Evolutionary conservation across 768 basidiomycete species (phyloP), one percentile per base, ranked within the genome.

Genomic region (Lactifluus volemus): DNA sequence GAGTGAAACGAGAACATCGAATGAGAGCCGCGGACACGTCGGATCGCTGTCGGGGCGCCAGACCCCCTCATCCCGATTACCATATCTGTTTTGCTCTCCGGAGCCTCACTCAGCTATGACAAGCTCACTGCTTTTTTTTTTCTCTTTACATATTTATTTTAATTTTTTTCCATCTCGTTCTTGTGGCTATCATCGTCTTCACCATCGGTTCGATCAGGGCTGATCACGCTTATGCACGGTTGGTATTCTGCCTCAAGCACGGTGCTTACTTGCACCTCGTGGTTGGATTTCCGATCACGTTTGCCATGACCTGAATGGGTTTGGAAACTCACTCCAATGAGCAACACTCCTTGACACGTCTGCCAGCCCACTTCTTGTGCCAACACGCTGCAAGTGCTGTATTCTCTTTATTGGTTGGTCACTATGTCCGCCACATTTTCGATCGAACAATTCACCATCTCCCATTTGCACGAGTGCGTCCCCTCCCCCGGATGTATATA

Each of bases 331-430:
- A 78, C 84, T 86, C 86, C 85, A 89, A 85, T 78, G 75, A 75
- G 79, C 81, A 82, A 80, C 74, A 72, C 77, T 77, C 76, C 76
- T 74, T 75, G 69, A 72, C 70, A 72, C 74, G 77, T 77, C 77
- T 79, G 78, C 79, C 79, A 79, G 74, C 77, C 78, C 81, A 77
- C 82, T 86, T 85, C 83, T 82, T 74, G 72, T 71, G 75, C 73
- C 74, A 77, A 79, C 87, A 89, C 85, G 86, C 88, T 85, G 73
- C 72, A 73, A 76, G 77, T 79, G 75, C 79, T 78, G 76, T 78
- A 81, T 80, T 82, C 82, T 81, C 79, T 82, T 83, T 83, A 82
- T 86, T 81, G 79, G 80, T 86, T 81, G 79, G 80, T 84, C 81
- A 79, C 79, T 77, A 76, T 73, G 75, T 76, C 79, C 88, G 87